Percentiles rank a stretch among this genome's conserved stretches.
phyloP scores from a whole-genome alignment of 2,329 filamentous ascomycete genomes.

The Cordyceps pruinosa region DNA sequence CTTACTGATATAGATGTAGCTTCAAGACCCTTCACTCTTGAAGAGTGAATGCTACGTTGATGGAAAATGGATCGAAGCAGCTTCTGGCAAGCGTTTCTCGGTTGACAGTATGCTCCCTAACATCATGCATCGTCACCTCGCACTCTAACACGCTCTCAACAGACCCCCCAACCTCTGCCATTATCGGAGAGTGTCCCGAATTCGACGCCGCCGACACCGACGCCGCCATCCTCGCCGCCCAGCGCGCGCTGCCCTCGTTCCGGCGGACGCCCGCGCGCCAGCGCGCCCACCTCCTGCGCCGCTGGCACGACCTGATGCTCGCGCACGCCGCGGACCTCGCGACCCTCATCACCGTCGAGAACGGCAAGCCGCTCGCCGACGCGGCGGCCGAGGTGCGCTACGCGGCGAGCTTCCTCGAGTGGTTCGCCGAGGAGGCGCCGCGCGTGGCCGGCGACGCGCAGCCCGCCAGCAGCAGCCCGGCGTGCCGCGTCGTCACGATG shows the following conservation, averaged over 20 bases:
- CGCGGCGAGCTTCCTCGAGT: constrained; percentile 69
- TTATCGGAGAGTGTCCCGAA: constrained; percentile 58
- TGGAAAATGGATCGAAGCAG: constrained; percentile 67
- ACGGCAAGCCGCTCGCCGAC: constrained; percentile 75
- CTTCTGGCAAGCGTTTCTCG: constrained; percentile 67
- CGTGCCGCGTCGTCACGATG: constrained; percentile 69
- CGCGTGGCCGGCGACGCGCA: constrained; percentile 63
- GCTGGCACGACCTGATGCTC: constrained; percentile 75
- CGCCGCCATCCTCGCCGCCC: constrained; percentile 53
- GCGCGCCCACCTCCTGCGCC: constrained; percentile 64
- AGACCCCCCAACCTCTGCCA: constrained; percentile 65
- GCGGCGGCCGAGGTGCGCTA: constrained; percentile 66
- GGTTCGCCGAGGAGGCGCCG: constrained; percentile 76
- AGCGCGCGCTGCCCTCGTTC: constrained; percentile 51
- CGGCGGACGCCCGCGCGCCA: constrained; percentile 58
- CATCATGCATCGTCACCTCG: neutral
- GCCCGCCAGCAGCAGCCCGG: constrained; percentile 64
- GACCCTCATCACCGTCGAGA: constrained; percentile 81
- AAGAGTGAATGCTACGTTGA: constrained; percentile 68
- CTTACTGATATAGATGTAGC: constrained; percentile 26
- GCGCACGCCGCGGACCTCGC: constrained; percentile 76
- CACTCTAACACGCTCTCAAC: neutral
- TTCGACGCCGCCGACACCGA: constrained; percentile 63
- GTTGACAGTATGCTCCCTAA: constrained; percentile 45
- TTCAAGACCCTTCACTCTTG: constrained; percentile 59